These are phyloP conservation scores for Hortiboletus flavorubellus DNA, from an alignment of 768 basidiomycete species.

Conservation along the genomic window DNA sequence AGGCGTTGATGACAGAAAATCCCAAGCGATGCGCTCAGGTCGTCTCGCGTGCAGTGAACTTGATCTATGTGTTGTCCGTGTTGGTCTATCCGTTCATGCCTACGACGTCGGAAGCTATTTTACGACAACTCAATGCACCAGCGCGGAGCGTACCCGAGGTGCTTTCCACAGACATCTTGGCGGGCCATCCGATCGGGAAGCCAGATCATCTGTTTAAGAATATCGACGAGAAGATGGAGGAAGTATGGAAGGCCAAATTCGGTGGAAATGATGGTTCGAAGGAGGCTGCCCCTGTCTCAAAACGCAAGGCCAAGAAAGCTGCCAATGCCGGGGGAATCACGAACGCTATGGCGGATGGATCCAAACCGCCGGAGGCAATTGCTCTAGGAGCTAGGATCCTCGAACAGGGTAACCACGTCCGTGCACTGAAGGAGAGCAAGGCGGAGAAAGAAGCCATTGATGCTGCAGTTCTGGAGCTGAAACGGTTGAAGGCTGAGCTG, in stretches of 20 bases:
- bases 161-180: conserved; percentile 78
- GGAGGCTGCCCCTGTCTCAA: conserved; percentile 41
- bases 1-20: conserved; percentile 77
- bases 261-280: conserved; percentile 56
- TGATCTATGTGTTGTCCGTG: conserved; percentile 87
- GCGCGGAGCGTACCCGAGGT: conserved; percentile 72
- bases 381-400: conserved; percentile 72
- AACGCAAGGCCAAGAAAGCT: conserved; percentile 55
- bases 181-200: conserved; percentile 79
- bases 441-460: conserved; percentile 43
- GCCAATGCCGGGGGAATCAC: conserved; percentile 46
- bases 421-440: conserved; percentile 56
- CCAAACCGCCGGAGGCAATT: conserved; percentile 69
- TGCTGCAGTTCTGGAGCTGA: conserved; percentile 57
- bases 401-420: conserved; percentile 72
- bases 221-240: conserved; percentile 88
- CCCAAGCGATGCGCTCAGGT: conserved; percentile 89
- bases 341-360: conserved; percentile 41
- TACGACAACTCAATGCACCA: conserved; percentile 86
- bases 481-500: conserved; percentile 61
- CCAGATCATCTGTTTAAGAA: conserved; percentile 91
- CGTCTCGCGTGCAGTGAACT: conserved; percentile 82
- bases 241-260: conserved; percentile 77
- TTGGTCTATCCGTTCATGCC: conserved; percentile 97
- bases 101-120: conserved; percentile 74